Conservation (phyloP, 352 stramenopile genomes). For the Phytophthora capsici region DNA sequence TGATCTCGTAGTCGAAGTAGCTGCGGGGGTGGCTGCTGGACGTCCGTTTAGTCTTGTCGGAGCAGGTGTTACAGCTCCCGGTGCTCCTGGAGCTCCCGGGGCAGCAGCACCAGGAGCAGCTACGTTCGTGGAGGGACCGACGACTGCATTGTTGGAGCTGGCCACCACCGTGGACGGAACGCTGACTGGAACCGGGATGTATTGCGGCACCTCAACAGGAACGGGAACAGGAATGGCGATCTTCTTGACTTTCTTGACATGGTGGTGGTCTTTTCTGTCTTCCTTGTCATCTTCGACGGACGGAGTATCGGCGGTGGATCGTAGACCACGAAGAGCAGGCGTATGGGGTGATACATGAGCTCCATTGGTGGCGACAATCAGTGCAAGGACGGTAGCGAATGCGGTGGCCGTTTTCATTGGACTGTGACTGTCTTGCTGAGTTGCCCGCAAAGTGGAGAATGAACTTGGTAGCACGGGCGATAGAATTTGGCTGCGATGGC, state of each 20-base stretch:
- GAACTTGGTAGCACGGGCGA: neutral
- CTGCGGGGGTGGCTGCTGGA: constrained; percentile 22
- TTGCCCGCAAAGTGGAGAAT: constrained; percentile 14
- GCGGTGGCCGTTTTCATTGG: constrained; percentile 27
- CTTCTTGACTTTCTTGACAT: constrained; percentile 44
- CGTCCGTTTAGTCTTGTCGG: constrained; percentile 22
- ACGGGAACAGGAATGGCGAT: constrained; percentile 38
- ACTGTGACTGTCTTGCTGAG: neutral
- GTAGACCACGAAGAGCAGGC: constrained; percentile 16
- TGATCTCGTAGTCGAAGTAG: constrained; percentile 6
- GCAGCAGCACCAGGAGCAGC: constrained; percentile 5
- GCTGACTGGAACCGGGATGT: constrained; percentile 31
- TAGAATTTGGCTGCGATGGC: neutral
- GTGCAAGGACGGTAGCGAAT: constrained; percentile 21
- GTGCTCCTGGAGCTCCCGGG: neutral
- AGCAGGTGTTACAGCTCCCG: constrained; percentile 22
- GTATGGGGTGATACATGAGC: neutral
- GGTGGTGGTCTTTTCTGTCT: constrained; percentile 12
- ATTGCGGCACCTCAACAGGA: constrained; percentile 34
- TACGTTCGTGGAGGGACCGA: constrained; percentile 15
- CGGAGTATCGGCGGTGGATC: constrained; percentile 3
- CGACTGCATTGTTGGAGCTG: constrained; percentile 29
- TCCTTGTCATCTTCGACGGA: constrained; percentile 17
- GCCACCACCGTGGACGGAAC: constrained; percentile 31
- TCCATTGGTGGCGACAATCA: constrained; percentile 18